A percentile compares a stretch with the other conserved stretches of the same genome.
phyloP scores from a whole-genome alignment of 441 rosid species.

The Breynia disticha region DNA sequence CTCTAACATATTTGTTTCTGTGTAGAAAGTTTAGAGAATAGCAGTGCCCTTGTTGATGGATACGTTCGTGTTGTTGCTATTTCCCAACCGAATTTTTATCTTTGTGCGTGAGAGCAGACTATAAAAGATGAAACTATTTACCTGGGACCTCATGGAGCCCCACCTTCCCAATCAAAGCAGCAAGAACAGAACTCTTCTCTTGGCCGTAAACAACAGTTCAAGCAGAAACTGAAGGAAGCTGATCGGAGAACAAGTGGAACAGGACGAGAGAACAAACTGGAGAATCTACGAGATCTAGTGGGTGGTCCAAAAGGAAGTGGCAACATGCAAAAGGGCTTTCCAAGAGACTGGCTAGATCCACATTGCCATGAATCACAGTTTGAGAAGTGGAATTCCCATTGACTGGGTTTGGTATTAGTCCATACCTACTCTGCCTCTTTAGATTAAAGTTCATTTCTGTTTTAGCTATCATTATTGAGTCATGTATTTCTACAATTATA shows the following conservation, averaged over 20 bases:
- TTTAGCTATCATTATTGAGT: no score
- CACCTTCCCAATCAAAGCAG: slow-evolving; percentile 61
- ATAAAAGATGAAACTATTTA: slow-evolving; percentile 63
- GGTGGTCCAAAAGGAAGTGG: slow-evolving; percentile 37
- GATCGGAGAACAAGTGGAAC: slow-evolving; percentile 46
- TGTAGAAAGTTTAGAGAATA: neutral
- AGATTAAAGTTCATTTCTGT: neutral
- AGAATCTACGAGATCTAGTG: slow-evolving; percentile 62
- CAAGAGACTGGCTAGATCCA: slow-evolving; percentile 81
- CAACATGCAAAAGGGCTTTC: slow-evolving; percentile 38
- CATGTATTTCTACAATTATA: no score
- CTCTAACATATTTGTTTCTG: neutral
- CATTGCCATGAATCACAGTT: slow-evolving; percentile 83
- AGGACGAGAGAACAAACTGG: slow-evolving; percentile 83
- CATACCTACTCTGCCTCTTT: neutral
- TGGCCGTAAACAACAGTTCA: slow-evolving; percentile 68
- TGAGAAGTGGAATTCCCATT: slow-evolving; percentile 48
- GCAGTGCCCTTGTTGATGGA: neutral
- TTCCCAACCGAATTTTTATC: neutral
- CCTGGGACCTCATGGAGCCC: slow-evolving; percentile 89
- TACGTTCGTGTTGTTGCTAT: neutral
- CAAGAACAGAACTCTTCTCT: slow-evolving; percentile 38
- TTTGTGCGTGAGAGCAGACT: slow-evolving; percentile 19
- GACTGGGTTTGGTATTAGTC: slow-evolving; percentile 14
- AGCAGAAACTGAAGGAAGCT: slow-evolving; percentile 80